Conservation (phyloP, 1,284 basidiomycete genomes). For the Grifola frondosa region DNA sequence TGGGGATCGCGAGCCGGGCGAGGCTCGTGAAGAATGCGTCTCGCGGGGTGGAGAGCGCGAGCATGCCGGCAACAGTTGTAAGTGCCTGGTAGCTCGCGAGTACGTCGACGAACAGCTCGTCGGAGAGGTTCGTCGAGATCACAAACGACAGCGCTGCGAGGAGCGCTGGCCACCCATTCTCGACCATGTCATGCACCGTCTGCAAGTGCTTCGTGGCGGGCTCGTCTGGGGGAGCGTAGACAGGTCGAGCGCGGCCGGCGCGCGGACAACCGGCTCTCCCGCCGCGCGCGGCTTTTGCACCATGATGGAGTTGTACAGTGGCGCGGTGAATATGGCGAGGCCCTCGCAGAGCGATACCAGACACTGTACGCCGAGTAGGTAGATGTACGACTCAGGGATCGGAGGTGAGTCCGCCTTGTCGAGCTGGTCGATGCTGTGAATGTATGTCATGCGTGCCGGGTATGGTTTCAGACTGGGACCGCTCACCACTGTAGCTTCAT, state of each 20-base stretch:
- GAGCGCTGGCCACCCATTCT: constrained; percentile 85
- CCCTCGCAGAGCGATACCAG: constrained; percentile 88
- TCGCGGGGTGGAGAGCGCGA: constrained; percentile 82
- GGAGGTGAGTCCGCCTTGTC: constrained; percentile 94
- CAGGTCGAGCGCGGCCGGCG: constrained; percentile 74
- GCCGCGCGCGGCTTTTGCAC: constrained; percentile 64
- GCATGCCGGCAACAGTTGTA: constrained; percentile 87
- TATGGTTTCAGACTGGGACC: constrained; percentile 3
- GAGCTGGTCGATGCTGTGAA: constrained; percentile 85
- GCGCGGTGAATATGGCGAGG: constrained; percentile 72
- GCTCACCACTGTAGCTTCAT: constrained; percentile 86
- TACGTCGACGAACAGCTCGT: constrained; percentile 84
- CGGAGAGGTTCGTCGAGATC: constrained; percentile 85
- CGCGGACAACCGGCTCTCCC: constrained; percentile 65
- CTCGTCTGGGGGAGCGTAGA: constrained; percentile 58
- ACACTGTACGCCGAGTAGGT: constrained; percentile 88
- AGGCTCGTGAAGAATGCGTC: constrained; percentile 90
- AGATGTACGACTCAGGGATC: constrained; percentile 91
- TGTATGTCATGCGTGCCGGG: background rate
- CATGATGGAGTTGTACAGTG: constrained; percentile 66
- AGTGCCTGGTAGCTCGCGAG: constrained; percentile 82
- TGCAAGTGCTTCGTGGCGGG: constrained; percentile 52
- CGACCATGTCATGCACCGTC: constrained; percentile 76
- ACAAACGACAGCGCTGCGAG: constrained; percentile 88
- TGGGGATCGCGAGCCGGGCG: constrained; percentile 86